phyloP scores from a whole-genome alignment of 2,329 filamentous ascomycete species.

The Paecilomyces sp. region DNA sequence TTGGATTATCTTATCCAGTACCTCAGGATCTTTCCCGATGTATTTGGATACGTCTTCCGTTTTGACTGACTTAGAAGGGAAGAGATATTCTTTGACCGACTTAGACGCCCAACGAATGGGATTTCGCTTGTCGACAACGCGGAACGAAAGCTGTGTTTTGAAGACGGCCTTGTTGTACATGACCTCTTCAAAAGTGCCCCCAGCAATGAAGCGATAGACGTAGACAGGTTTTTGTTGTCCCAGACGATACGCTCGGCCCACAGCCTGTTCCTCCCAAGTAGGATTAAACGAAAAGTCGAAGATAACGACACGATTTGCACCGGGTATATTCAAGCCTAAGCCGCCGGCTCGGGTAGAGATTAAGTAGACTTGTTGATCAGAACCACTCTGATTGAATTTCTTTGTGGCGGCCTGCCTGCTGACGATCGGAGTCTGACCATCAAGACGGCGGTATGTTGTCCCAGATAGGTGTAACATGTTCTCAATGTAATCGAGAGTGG shows the following conservation, averaged over 20 bases:
- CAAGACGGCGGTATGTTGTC: slow-evolving; percentile 53
- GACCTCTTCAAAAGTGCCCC: slow-evolving; percentile 71
- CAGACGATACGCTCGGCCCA: slow-evolving; percentile 78
- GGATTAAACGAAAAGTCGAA: slow-evolving; percentile 82
- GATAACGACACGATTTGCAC: slow-evolving; percentile 79
- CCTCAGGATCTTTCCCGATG: slow-evolving; percentile 51
- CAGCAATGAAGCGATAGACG: slow-evolving; percentile 74
- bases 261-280: slow-evolving; percentile 73
- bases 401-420: slow-evolving; percentile 59
- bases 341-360: slow-evolving; percentile 81
- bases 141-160: slow-evolving; percentile 71
- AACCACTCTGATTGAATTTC: slow-evolving; percentile 55
- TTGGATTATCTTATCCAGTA: slow-evolving; percentile 50
- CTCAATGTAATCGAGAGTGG: slow-evolving; percentile 63
- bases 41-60: slow-evolving; percentile 48
- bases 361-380: slow-evolving; percentile 56
- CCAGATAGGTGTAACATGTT: slow-evolving; percentile 45
- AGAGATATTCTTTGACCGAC: slow-evolving; percentile 50
- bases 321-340: slow-evolving; percentile 73
- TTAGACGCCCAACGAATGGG: slow-evolving; percentile 59
- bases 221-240: slow-evolving; percentile 74
- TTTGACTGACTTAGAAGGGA: slow-evolving; percentile 46
- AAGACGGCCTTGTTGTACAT: slow-evolving; percentile 70
- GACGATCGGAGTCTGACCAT: slow-evolving; percentile 54
- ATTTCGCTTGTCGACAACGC: slow-evolving; percentile 79